Conservation (phyloP, 352 stramenopile genomes). For the Paralagenidium karlingii region DNA sequence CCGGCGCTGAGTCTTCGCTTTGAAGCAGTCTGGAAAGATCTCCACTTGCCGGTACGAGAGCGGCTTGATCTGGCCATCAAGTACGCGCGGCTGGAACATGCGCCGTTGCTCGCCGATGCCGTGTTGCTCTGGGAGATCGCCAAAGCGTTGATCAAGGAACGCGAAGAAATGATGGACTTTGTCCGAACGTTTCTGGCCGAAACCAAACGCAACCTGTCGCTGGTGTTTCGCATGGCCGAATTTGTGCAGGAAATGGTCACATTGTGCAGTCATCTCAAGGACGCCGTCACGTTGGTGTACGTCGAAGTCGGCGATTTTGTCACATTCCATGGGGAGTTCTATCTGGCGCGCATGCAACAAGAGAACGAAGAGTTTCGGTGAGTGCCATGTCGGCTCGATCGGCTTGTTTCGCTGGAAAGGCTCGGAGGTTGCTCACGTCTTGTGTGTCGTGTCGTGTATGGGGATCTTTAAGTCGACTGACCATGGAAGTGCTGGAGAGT, state of each 20-base stretch:
- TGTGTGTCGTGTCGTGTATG: no score
- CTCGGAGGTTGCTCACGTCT: no score
- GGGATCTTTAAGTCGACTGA: no score
- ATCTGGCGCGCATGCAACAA: conserved; percentile 48
- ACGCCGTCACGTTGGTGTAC: conserved; percentile 47
- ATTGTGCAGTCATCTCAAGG: conserved; percentile 20
- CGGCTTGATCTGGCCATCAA: conserved; percentile 63
- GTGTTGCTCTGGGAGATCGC: conserved; percentile 49
- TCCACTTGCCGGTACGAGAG: conserved; percentile 40
- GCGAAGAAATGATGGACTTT: conserved; percentile 13
- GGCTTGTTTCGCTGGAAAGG: no score
- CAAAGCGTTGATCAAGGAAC: conserved; percentile 31
- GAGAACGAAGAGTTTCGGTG: conserved; percentile 31
- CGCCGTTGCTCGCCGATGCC: conserved; percentile 35
- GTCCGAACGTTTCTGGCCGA: background rate
- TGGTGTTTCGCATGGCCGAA: conserved; percentile 13
- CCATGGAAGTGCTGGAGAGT: no score
- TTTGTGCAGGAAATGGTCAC: conserved; percentile 32
- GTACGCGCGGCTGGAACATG: conserved; percentile 47
- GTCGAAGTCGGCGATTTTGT: conserved; percentile 70
- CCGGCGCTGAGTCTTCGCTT: conserved; percentile 48
- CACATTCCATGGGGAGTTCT: conserved; percentile 46
- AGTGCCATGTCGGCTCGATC: no score
- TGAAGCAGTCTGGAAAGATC: conserved; percentile 51
- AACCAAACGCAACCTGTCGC: conserved; percentile 34